Conservation (phyloP, 768 basidiomycete genomes). For the Hericium alpestre region DNA sequence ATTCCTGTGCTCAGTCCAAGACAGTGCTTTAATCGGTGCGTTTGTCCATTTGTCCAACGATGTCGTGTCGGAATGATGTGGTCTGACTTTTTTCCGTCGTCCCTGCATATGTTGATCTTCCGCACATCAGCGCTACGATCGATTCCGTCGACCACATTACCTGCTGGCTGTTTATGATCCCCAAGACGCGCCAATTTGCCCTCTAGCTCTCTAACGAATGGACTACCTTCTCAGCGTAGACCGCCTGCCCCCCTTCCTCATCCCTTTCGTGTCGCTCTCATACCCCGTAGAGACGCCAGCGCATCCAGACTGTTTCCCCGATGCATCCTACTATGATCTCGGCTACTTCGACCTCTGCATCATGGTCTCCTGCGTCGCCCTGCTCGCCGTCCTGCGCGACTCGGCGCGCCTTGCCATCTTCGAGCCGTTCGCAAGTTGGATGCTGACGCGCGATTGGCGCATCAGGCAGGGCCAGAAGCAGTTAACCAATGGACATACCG, state of each 20-base stretch:
- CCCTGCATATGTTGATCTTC: too few relatives aligned
- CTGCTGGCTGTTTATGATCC: conserved; percentile 5
- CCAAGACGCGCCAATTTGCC: conserved; percentile 7
- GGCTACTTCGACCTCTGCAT: conserved; percentile 75
- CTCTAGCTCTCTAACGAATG: conserved; percentile 5
- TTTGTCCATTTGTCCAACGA: too few relatives aligned
- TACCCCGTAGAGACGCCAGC: conserved; percentile 49
- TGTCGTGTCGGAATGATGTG: too few relatives aligned
- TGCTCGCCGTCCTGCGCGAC: conserved; percentile 85
- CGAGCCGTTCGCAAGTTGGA: conserved; percentile 74
- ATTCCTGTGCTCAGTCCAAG: too few relatives aligned
- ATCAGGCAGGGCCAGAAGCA: conserved; percentile 21
- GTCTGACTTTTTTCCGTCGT: too few relatives aligned
- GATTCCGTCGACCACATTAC: too few relatives aligned
- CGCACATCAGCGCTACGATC: too few relatives aligned
- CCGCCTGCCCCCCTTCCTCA: conserved; percentile 38
- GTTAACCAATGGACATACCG: conserved; percentile 15
- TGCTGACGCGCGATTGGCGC: conserved; percentile 42
- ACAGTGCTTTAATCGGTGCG: too few relatives aligned
- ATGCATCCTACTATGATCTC: conserved; percentile 58
- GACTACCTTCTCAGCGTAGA: conserved; percentile 9
- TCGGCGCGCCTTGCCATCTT: conserved; percentile 59
- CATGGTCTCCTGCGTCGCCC: conserved; percentile 68
- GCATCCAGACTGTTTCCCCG: conserved; percentile 60
- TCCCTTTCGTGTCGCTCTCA: conserved; percentile 67